Percentiles rank a stretch among this genome's conserved stretches.
Conservation (phyloP, 148 eudicot species). For the Rhododendron ferrugineum region DNA sequence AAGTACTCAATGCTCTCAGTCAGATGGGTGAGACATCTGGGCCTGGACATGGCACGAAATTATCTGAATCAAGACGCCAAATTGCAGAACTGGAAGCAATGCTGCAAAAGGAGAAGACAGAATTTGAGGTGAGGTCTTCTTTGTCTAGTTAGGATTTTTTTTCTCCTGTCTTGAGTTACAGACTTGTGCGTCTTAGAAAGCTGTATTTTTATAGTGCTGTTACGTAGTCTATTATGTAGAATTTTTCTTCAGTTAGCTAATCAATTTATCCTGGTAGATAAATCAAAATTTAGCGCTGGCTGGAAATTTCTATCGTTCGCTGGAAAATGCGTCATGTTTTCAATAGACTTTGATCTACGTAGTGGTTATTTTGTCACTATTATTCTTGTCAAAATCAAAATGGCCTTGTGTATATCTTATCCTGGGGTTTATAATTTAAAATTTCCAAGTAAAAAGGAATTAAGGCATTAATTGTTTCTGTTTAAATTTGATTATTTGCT, state of each 20-base stretch:
- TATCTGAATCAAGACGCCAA: constrained; percentile 41
- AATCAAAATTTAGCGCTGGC: not conserved
- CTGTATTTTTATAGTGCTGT: not conserved
- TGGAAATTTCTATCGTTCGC: not conserved
- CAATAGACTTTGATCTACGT: not conserved
- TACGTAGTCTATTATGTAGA: not conserved
- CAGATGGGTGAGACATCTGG: constrained; percentile 53
- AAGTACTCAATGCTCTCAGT: constrained; percentile 61
- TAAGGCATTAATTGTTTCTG: not conserved
- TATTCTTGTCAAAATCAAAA: not conserved
- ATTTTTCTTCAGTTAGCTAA: not conserved
- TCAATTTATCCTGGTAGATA: not conserved
- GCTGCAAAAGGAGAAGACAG: constrained; percentile 57
- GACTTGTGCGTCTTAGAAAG: not conserved
- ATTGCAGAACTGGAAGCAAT: constrained; percentile 56
- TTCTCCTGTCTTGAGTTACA: not conserved
- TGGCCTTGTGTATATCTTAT: not conserved
- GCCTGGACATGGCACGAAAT: constrained; percentile 30
- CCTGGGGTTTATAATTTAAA: not conserved
- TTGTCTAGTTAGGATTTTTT: not conserved
- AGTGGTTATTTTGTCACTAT: not conserved
- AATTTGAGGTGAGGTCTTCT: constrained; percentile 60
- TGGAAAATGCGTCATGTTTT: not conserved
- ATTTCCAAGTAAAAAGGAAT: not conserved
- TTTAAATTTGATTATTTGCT: not conserved